Percentiles rank a stretch among this genome's conserved stretches.
Conservation (phyloP, 352 stramenopile species). For the Aphanomyces cochlioides region DNA sequence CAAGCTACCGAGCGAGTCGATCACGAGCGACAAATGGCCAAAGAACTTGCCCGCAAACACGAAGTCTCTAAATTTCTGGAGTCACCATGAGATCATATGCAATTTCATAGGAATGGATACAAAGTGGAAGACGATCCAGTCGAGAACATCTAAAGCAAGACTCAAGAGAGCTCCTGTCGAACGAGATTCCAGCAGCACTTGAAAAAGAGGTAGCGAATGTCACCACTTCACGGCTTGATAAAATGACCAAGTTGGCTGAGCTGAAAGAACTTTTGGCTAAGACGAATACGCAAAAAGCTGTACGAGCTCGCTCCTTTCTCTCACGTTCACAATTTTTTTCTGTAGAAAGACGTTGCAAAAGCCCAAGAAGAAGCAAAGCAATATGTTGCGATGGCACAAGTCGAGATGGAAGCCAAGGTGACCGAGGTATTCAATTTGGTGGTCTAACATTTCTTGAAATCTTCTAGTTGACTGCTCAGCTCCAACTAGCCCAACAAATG, state of each 20-base stretch:
- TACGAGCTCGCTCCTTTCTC: not conserved
- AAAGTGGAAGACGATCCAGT: too few species aligned
- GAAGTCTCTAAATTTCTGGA: not conserved
- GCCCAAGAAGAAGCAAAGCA: too few species aligned
- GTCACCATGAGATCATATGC: not conserved
- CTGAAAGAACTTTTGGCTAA: not conserved
- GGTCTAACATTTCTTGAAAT: not conserved
- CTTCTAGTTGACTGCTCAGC: not conserved
- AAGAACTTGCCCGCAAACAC: conserved; percentile 13
- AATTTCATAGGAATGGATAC: not conserved
- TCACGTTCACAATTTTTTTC: too few species aligned
- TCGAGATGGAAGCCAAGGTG: not conserved
- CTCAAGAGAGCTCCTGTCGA: too few species aligned
- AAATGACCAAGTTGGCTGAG: not conserved
- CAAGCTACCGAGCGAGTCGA: conserved; percentile 12
- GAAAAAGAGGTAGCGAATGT: too few species aligned
- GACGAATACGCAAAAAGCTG: not conserved
- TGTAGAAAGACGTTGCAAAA: too few species aligned
- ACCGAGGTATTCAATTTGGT: not conserved
- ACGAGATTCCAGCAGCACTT: too few species aligned
- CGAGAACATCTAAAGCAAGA: too few species aligned
- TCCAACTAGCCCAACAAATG: not conserved
- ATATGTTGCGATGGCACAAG: not conserved
- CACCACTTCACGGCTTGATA: too few species aligned
- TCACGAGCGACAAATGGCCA: not conserved